Evolutionary conservation across 2,329 filamentous ascomycete genomes (phyloP).

Genomic region (Cladosporium sphaerospermum): DNA sequence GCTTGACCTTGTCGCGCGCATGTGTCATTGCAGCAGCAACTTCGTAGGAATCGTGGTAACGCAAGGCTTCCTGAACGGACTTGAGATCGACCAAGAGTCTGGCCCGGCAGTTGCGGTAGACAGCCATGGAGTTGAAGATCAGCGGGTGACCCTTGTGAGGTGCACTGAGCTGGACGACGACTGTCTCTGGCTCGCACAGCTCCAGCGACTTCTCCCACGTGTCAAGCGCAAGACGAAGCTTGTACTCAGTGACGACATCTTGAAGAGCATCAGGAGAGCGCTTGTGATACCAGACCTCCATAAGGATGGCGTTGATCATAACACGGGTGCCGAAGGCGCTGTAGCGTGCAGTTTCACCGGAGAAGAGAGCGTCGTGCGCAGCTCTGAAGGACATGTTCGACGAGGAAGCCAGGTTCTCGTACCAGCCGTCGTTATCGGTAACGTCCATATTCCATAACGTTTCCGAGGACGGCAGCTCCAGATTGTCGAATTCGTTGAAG

Average conservation of each 20-base stretch:
- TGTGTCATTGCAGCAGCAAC: constrained; percentile 95
- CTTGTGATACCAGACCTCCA: constrained; percentile 99
- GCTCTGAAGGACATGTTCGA: constrained; percentile 82
- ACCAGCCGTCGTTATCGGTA: constrained; percentile 74
- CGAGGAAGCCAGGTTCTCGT: constrained; percentile 65
- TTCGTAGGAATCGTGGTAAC: constrained; percentile 95
- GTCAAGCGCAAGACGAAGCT: constrained; percentile 87
- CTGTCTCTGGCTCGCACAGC: constrained; percentile 83
- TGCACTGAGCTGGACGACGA: constrained; percentile 81
- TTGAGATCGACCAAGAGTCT: constrained; percentile 94
- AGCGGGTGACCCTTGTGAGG: constrained; percentile 94
- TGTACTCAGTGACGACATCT: constrained; percentile 97
- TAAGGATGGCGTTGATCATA: constrained; percentile 97
- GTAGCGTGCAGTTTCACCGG: constrained; percentile 83
- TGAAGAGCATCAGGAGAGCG: constrained; percentile 95
- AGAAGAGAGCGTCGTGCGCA: constrained; percentile 91
- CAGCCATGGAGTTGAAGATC: constrained; percentile 96
- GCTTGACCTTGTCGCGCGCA: constrained; percentile 87
- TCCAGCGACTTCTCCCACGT: constrained; percentile 98
- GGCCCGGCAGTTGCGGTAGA: constrained; percentile 89
- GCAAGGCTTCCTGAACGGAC: constrained; percentile 88
- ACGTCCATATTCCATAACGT: constrained; percentile 85
- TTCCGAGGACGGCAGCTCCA: constrained; percentile 89
- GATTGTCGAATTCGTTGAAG: constrained; percentile 94
- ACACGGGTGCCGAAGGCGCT: constrained; percentile 95